These are phyloP conservation scores for Starmerella asiatica DNA, from an alignment of 805 yeast species.

Conservation along the genomic window DNA sequence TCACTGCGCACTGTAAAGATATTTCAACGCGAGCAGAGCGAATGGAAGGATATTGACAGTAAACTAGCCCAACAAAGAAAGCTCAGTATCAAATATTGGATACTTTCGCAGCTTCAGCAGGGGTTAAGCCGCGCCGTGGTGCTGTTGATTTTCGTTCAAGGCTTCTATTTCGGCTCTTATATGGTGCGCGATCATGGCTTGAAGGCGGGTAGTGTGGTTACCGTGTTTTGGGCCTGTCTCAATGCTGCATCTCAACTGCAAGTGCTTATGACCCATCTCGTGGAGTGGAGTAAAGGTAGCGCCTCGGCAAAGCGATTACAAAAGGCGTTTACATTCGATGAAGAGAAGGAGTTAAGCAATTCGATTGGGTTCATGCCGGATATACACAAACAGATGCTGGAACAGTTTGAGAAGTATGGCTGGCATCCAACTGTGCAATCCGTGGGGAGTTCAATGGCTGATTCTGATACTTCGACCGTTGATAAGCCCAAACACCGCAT, in stretches of 20 bases:
- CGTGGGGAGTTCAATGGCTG: neutral
- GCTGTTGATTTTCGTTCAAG: conserved; percentile 72
- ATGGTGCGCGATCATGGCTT: conserved; percentile 43
- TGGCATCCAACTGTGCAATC: conserved; percentile 1
- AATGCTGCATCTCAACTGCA: conserved; percentile 52
- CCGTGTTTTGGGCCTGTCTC: conserved; percentile 74
- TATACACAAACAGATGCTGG: neutral
- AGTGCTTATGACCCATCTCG: conserved; percentile 41
- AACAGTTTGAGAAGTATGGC: conserved; percentile 4
- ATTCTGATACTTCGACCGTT: neutral
- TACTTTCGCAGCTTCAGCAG: conserved; percentile 39
- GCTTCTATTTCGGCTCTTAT: conserved; percentile 78
- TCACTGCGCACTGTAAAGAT: conserved; percentile 49
- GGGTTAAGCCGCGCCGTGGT: conserved; percentile 45
- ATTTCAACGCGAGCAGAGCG: conserved; percentile 43
- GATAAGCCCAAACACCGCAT: neutral
- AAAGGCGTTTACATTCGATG: conserved; percentile 27
- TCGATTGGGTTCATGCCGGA: conserved; percentile 21
- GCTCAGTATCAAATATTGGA: conserved; percentile 34
- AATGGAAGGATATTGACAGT: conserved; percentile 33
- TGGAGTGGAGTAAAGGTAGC: conserved; percentile 54
- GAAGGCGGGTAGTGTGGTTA: conserved; percentile 51
- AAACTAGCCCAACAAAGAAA: conserved; percentile 28
- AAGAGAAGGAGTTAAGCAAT: conserved; percentile 8
- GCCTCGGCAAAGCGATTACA: conserved; percentile 48